Evolutionary conservation across 1,284 basidiomycete genomes (phyloP).

Genomic region (Rhizopogon parksii): DNA sequence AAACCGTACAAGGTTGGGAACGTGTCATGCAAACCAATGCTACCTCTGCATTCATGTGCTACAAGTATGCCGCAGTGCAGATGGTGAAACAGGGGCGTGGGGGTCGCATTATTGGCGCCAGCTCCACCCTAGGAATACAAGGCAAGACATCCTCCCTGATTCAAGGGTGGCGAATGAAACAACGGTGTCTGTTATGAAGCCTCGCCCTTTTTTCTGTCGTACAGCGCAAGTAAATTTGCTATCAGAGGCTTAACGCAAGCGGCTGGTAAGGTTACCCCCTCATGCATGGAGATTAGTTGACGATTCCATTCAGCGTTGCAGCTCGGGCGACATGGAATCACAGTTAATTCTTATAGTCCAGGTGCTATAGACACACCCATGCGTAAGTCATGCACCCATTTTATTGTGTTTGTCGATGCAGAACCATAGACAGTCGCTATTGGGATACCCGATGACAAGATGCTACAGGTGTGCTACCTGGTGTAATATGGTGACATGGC

Average conservation of each 20-base stretch:
- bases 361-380: constrained; percentile 5
- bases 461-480: too few species aligned
- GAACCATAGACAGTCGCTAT: too few species aligned
- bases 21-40: constrained; percentile 10
- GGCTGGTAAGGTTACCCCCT: constrained; percentile 10
- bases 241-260: constrained; percentile 16
- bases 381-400: not conserved
- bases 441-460: too few species aligned
- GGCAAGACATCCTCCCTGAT: not conserved
- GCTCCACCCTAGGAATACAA: constrained; percentile 3
- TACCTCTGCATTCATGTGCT: constrained; percentile 5
- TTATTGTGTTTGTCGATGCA: not conserved
- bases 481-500: too few species aligned
- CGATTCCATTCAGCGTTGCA: constrained; percentile 5
- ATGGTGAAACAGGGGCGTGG: constrained; percentile 9
- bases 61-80: constrained; percentile 8
- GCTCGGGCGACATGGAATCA: constrained; percentile 8
- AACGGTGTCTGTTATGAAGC: not conserved
- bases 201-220: constrained; percentile 9
- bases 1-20: constrained; percentile 7
- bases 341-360: constrained; percentile 7
- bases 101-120: constrained; percentile 6
- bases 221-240: constrained; percentile 28
- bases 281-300: not conserved
- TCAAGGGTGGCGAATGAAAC: not conserved